Evolutionary conservation across 305 asterid genomes (phyloP).

Genomic region (Solanum hybrid): DNA sequence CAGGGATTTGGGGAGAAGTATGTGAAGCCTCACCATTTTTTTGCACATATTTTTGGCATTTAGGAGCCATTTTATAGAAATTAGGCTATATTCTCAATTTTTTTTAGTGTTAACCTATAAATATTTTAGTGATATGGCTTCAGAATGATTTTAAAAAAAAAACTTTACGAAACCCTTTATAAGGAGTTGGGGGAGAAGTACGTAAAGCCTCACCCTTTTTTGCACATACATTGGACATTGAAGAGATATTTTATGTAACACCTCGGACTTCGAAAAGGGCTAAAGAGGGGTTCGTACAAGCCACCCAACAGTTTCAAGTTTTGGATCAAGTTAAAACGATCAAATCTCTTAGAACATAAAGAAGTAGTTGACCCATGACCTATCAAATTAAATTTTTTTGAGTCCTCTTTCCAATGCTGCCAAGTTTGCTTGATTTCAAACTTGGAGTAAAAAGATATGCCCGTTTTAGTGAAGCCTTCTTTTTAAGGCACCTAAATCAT

Average conservation of each 20-base stretch:
- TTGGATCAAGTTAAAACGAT: not conserved
- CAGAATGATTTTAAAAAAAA: not conserved
- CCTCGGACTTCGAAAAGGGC: not conserved
- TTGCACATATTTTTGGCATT: not conserved
- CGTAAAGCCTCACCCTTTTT: not conserved
- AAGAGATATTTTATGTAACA: not conserved
- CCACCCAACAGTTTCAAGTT: not conserved
- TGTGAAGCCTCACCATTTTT: not conserved
- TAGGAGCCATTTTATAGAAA: not conserved
- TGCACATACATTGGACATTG: not conserved
- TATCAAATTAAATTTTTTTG: not conserved
- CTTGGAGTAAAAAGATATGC: not conserved
- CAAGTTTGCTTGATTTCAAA: not conserved
- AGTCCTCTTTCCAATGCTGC: not conserved
- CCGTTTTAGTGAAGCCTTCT: not conserved
- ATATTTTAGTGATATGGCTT: not conserved
- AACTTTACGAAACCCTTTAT: not conserved
- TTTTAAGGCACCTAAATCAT: not conserved
- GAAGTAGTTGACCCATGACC: not conserved
- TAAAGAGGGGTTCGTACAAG: not conserved
- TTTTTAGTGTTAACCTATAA: not conserved
- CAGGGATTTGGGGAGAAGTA: not conserved
- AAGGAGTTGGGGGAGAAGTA: not conserved
- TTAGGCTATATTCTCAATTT: not conserved
- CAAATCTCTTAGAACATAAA: not conserved